Percentiles rank a stretch among this genome's conserved stretches.
phyloP scores from a whole-genome alignment of 140 eudicot species.

The Oenanthe javanica region DNA sequence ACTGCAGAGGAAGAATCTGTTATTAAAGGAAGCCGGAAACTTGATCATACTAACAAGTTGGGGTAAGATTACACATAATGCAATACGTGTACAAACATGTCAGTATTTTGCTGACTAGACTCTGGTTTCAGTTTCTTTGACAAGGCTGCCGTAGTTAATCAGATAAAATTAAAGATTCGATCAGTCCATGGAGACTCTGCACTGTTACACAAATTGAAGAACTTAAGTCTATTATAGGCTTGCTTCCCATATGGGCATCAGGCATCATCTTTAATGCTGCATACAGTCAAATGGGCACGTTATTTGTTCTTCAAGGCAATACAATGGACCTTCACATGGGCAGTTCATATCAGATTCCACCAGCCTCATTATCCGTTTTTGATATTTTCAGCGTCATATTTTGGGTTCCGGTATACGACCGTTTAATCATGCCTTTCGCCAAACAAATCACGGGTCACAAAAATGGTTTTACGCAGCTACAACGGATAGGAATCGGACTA shows the following conservation, averaged over 20 bases:
- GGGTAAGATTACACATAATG: constrained; percentile 27
- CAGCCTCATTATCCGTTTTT: constrained; percentile 64
- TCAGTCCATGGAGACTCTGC: constrained; percentile 62
- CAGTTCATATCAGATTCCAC: constrained; percentile 43
- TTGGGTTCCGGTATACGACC: constrained; percentile 76
- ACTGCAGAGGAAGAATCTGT: constrained; percentile 43
- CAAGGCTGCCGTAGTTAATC: constrained; percentile 71
- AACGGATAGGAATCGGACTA: constrained; percentile 62
- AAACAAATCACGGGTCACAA: constrained; percentile 46
- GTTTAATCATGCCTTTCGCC: constrained; percentile 52
- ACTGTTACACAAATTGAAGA: constrained; percentile 85
- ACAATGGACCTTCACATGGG: constrained; percentile 40
- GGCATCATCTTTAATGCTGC: constrained; percentile 65
- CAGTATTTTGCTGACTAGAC: neutral
- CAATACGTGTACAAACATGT: neutral
- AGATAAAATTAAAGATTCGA: constrained; percentile 31
- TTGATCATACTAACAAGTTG: constrained; percentile 54
- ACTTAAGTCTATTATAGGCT: constrained; percentile 51
- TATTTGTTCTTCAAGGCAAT: constrained; percentile 77
- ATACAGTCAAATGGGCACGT: constrained; percentile 75
- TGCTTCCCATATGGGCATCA: constrained; percentile 79
- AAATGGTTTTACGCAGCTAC: constrained; percentile 69
- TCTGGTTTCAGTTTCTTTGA: constrained; percentile 55
- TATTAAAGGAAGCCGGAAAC: constrained; percentile 66
- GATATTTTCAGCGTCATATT: constrained; percentile 77